These are phyloP conservation scores for Baudoinia panamericana DNA, from an alignment of 495 filamentous ascomycete genomes.

Conservation along the genomic window DNA sequence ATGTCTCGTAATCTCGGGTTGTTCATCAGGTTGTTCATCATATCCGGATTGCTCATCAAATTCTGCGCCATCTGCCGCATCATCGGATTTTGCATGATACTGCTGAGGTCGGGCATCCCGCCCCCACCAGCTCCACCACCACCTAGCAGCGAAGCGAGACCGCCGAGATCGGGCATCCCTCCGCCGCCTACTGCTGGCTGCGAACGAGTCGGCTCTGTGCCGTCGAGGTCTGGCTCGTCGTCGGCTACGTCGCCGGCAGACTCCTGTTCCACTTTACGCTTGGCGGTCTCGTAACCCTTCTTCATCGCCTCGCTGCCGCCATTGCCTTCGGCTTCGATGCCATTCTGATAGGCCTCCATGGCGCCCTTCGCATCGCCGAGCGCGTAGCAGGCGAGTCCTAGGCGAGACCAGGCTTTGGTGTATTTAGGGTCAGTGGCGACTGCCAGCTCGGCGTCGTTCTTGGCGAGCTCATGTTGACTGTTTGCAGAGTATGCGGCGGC, in stretches of 20 bases:
- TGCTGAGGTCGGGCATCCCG: conserved; percentile 72
- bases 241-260: conserved; percentile 35
- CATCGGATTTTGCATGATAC: conserved; percentile 96
- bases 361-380: conserved; percentile 77
- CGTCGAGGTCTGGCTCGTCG: conserved; percentile 39
- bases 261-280: conserved; percentile 64
- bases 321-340: conserved; percentile 86
- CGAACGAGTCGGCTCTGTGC: conserved; percentile 31
- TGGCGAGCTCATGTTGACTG: conserved; percentile 67
- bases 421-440: conserved; percentile 77
- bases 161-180: conserved; percentile 60
- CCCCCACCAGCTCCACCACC: conserved; percentile 50
- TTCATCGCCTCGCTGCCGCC: conserved; percentile 86
- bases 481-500: conserved; percentile 78
- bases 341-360: conserved; percentile 88
- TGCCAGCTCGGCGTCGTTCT: conserved; percentile 76
- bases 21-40: conserved; percentile 80
- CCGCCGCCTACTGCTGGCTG: conserved; percentile 44
- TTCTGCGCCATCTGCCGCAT: conserved; percentile 92
- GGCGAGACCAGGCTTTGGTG: conserved; percentile 87
- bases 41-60: conserved; percentile 87
- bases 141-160: conserved; percentile 60
- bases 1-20: conserved; percentile 80
- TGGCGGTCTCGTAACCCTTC: conserved; percentile 85
- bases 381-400: conserved; percentile 81